These are phyloP conservation scores for Conticribra weissflogii DNA, from an alignment of 108 stramenopile genomes.

Conservation along the genomic window DNA sequence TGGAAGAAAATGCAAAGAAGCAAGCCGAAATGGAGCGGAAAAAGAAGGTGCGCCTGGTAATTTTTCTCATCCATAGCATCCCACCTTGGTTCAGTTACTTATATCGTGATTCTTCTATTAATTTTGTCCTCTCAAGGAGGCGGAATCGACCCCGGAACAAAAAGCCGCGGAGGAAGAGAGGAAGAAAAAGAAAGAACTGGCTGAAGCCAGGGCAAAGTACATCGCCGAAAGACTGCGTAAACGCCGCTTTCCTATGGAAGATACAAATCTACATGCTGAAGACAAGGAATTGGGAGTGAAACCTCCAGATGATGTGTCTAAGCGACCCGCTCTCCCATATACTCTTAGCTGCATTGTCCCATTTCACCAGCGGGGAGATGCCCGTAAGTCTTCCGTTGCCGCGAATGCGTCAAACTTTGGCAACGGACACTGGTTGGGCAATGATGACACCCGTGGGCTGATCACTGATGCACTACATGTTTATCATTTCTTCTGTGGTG, in stretches of 20 bases:
- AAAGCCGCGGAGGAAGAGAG: constrained; percentile 17
- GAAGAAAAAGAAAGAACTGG: constrained; percentile 27
- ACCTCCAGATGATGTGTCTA: constrained; percentile 48
- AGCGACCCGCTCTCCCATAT: constrained; percentile 64
- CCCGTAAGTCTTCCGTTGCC: constrained; percentile 20
- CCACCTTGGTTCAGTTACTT: no score
- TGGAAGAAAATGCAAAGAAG: constrained; percentile 42
- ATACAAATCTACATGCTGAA: constrained; percentile 70
- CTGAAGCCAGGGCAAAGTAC: constrained; percentile 47
- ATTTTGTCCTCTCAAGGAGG: no score
- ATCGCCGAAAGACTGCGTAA: constrained; percentile 62
- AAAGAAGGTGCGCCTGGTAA: no score
- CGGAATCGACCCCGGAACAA: constrained; percentile 31
- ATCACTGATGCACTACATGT: constrained; percentile 72
- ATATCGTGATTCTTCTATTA: no score
- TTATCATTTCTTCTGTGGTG: constrained; percentile 85
- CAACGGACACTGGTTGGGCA: constrained; percentile 25
- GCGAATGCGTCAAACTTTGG: constrained; percentile 29
- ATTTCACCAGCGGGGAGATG: constrained; percentile 31
- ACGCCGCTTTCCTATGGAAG: constrained; percentile 85
- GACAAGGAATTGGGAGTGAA: constrained; percentile 79
- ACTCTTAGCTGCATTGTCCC: constrained; percentile 38
- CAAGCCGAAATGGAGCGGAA: constrained; percentile 29
- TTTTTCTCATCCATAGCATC: no score
- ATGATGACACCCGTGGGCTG: constrained; percentile 45